Evolutionary conservation across 2,329 filamentous ascomycete genomes (phyloP).

Genomic region (Scedosporium aurantiacum): DNA sequence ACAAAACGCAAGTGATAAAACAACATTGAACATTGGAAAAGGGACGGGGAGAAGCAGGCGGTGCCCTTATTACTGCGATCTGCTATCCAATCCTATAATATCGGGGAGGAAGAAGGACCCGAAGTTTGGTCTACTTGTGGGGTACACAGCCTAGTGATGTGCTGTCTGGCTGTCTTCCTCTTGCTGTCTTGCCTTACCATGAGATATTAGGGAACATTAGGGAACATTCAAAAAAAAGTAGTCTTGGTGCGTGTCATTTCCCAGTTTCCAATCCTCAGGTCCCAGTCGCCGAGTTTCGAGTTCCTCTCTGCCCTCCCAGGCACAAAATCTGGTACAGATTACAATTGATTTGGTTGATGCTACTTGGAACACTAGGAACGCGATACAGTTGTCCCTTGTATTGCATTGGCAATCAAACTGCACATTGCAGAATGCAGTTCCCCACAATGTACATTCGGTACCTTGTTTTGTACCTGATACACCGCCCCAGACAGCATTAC

Average conservation of each 20-base stretch:
- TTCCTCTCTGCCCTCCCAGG: too few relatives aligned
- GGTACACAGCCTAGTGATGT: neutral
- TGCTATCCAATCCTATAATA: neutral
- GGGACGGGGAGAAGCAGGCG: neutral
- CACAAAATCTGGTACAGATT: too few relatives aligned
- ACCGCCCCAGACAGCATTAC: neutral
- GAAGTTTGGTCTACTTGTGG: neutral
- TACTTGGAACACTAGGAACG: neutral
- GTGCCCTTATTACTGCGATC: neutral
- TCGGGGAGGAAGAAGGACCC: neutral
- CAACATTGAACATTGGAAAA: neutral
- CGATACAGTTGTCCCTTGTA: neutral
- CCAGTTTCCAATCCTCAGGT: too few relatives aligned
- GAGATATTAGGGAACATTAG: too few relatives aligned
- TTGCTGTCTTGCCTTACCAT: neutral
- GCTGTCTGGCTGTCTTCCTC: neutral
- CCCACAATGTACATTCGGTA: neutral
- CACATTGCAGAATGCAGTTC: neutral
- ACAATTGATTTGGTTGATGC: neutral
- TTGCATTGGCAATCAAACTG: neutral
- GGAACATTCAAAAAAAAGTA: too few relatives aligned
- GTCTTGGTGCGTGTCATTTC: too few relatives aligned
- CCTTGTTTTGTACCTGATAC: neutral
- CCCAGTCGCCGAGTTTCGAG: too few relatives aligned
- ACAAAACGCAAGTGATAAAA: neutral